Percentiles rank a stretch among this genome's conserved stretches.
These are phyloP conservation scores for Rhizopogon sp. DNA, from an alignment of 768 basidiomycete genomes.

Conservation along the genomic window DNA sequence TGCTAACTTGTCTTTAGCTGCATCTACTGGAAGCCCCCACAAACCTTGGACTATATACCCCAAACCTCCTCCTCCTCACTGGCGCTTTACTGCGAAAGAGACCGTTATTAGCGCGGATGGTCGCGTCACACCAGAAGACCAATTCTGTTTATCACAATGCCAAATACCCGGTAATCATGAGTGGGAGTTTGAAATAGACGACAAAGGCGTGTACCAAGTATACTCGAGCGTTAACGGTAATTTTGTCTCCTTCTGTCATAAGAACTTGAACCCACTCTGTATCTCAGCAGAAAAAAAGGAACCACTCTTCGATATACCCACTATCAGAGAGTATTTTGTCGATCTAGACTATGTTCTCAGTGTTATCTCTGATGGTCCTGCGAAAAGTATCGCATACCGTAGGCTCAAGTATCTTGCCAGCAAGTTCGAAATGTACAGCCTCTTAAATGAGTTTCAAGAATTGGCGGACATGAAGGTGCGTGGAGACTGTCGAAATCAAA, in stretches of 20 bases:
- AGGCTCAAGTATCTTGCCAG: constrained; percentile 86
- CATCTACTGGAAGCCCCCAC: constrained; percentile 27
- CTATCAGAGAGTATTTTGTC: constrained; percentile 90
- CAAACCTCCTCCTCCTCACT: constrained; percentile 89
- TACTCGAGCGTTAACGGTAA: constrained; percentile 36
- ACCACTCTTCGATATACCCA: constrained; percentile 76
- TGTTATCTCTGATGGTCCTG: constrained; percentile 92
- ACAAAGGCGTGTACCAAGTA: constrained; percentile 88
- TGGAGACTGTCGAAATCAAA: background rate
- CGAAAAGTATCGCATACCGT: constrained; percentile 93
- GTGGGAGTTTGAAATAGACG: constrained; percentile 71
- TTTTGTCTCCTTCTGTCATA: background rate
- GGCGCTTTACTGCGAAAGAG: constrained; percentile 74
- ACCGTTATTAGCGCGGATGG: constrained; percentile 39
- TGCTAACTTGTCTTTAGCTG: constrained; percentile 30
- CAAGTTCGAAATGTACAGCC: constrained; percentile 90
- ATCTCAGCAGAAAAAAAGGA: constrained; percentile 30
- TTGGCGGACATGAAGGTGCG: constrained; percentile 93
- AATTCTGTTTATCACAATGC: constrained; percentile 71
- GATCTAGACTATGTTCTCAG: constrained; percentile 89
- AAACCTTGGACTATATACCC: constrained; percentile 88
- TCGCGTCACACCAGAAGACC: constrained; percentile 19
- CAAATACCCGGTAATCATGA: constrained; percentile 64
- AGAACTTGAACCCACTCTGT: background rate
- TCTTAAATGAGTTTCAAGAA: constrained; percentile 93